Percentiles rank a stretch among this genome's conserved stretches.
Evolutionary conservation across 768 basidiomycete species (phyloP).

Genomic region (Imleria badia): DNA sequence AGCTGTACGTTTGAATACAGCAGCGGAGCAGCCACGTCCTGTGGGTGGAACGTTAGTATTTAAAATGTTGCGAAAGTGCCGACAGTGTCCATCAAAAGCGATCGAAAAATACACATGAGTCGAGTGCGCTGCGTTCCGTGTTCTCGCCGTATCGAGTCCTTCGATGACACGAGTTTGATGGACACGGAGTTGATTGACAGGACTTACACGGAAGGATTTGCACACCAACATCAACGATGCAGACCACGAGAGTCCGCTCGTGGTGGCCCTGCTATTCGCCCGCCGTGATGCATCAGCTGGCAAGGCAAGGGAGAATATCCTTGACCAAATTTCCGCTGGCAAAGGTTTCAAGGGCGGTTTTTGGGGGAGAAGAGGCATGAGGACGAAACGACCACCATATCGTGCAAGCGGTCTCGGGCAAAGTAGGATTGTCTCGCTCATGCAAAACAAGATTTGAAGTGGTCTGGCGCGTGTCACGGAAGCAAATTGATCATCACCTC

Average conservation of each 20-base stretch:
- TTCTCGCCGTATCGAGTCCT: not conserved
- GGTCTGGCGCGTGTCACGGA: not conserved
- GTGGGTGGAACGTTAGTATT: constrained; percentile 16
- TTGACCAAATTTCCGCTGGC: constrained; percentile 71
- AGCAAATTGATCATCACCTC: constrained; percentile 2
- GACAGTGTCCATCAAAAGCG: not conserved
- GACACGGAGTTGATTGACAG: not conserved
- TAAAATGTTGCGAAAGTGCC: not conserved
- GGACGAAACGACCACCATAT: constrained; percentile 55
- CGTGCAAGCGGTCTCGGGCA: constrained; percentile 67
- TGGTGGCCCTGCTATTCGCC: constrained; percentile 4
- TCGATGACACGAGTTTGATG: not conserved
- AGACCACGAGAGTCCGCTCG: constrained; percentile 13
- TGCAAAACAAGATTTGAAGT: constrained; percentile 7
- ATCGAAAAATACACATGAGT: not conserved
- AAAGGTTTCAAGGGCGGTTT: constrained; percentile 51
- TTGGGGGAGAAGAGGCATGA: constrained; percentile 67
- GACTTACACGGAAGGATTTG: constrained; percentile 40
- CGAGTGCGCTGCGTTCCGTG: not conserved
- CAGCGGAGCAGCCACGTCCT: constrained; percentile 69
- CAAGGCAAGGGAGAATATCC: constrained; percentile 48
- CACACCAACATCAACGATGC: constrained; percentile 38
- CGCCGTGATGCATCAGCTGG: constrained; percentile 6
- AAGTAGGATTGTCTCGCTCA: constrained; percentile 50
- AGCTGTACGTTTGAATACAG: constrained; percentile 59